Evolutionary conservation across 257 asterid genomes (phyloP).

Genomic region (Petunia secreta): DNA sequence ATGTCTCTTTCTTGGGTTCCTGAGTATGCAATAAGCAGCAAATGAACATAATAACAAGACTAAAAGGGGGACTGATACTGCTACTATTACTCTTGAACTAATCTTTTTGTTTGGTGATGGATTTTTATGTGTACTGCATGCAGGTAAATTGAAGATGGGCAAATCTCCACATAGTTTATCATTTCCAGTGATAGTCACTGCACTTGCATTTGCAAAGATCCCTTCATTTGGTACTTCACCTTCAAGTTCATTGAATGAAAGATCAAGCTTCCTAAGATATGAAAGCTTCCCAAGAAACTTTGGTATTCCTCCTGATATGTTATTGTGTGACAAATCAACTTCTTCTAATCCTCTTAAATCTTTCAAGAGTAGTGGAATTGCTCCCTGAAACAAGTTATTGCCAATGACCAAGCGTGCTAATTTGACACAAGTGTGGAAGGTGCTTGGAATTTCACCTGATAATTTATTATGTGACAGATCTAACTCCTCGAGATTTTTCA

Average conservation of each 20-base stretch:
- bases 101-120: background rate
- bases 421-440: background rate
- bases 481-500: slow-evolving; percentile 27
- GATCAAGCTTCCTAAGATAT: slow-evolving; percentile 39
- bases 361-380: slow-evolving; percentile 25
- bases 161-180: slow-evolving; percentile 41
- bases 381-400: slow-evolving; percentile 27
- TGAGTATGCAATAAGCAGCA: slow-evolving; percentile 20
- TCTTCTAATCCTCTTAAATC: slow-evolving; percentile 16
- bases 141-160: slow-evolving; percentile 31
- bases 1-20: slow-evolving; percentile 24
- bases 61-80: slow-evolving; percentile 4
- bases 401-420: slow-evolving; percentile 22
- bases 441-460: slow-evolving; percentile 26
- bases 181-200: slow-evolving; percentile 36
- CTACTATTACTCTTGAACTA: slow-evolving; percentile 21
- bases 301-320: slow-evolving; percentile 30
- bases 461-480: slow-evolving; percentile 33
- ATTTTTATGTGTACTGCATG: slow-evolving; percentile 17
- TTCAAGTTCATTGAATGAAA: slow-evolving; percentile 38
- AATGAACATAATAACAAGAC: background rate
- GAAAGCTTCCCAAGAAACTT: slow-evolving; percentile 15
- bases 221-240: slow-evolving; percentile 45
- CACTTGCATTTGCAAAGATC: slow-evolving; percentile 39
- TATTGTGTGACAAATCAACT: slow-evolving; percentile 28